These are phyloP conservation scores for Carex arenaria DNA, from an alignment of 202 grass and related monocot species.

Conservation along the genomic window DNA sequence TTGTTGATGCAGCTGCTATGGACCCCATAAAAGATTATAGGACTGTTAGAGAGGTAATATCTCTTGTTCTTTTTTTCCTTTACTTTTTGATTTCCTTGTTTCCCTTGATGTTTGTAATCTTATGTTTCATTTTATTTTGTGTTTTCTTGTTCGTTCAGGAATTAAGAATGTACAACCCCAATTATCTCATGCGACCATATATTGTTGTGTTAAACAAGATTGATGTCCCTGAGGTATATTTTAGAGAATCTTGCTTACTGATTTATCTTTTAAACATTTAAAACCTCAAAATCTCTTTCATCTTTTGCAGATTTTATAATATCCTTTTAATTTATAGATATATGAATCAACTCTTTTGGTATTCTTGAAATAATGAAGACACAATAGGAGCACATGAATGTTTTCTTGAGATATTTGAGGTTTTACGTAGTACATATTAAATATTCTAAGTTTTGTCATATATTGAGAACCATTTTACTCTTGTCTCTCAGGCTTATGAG, in stretches of 20 bases:
- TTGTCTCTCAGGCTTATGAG: constrained; percentile 50
- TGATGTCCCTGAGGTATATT: constrained; percentile 79
- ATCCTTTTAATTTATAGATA: background rate
- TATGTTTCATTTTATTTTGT: background rate
- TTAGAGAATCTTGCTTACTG: background rate
- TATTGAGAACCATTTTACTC: background rate
- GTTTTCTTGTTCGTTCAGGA: constrained; percentile 49
- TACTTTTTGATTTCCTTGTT: background rate
- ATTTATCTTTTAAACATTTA: background rate
- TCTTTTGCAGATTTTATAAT: background rate
- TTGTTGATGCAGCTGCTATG: constrained; percentile 81
- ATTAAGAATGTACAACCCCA: constrained; percentile 97
- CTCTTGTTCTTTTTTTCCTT: constrained; percentile 11
- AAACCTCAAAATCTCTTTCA: background rate
- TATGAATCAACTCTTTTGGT: background rate
- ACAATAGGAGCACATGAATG: background rate
- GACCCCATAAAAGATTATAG: constrained; percentile 84
- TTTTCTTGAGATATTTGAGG: background rate
- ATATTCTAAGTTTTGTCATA: background rate
- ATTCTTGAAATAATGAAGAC: background rate
- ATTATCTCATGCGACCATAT: constrained; percentile 76
- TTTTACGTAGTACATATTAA: background rate
- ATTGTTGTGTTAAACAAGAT: constrained; percentile 97
- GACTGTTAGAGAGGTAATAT: constrained; percentile 87
- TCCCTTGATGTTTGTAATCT: background rate